phyloP scores from a whole-genome alignment of 2,329 filamentous ascomycete species.

The Aspergillus quadrilineatus region DNA sequence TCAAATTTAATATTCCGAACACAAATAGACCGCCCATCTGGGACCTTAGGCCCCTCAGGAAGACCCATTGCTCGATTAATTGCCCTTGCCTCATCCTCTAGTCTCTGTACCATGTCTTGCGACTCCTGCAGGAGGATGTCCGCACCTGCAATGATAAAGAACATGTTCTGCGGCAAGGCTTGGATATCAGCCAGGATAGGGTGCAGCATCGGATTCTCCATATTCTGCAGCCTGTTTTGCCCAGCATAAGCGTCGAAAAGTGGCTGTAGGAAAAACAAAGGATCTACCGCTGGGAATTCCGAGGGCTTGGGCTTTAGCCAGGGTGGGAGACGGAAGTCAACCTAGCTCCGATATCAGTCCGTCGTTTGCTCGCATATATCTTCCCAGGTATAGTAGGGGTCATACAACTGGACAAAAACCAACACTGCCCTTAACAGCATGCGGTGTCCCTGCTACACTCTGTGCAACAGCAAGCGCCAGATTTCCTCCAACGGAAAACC shows the following conservation, averaged over 20 bases:
- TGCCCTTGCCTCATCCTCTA: constrained; percentile 9
- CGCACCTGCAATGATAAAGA: constrained; percentile 10
- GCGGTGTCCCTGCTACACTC: constrained; percentile 21
- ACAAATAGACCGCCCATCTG: neutral
- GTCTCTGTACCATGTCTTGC: constrained; percentile 1
- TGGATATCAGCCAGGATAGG: constrained; percentile 12
- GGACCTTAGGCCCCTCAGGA: neutral
- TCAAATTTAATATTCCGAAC: neutral
- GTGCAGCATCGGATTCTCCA: constrained; percentile 8
- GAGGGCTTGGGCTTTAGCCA: constrained; percentile 42
- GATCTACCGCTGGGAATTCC: constrained; percentile 40
- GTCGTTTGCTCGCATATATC: neutral
- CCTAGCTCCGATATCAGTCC: constrained; percentile 11
- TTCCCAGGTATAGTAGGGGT: neutral
- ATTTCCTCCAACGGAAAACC: constrained; percentile 48
- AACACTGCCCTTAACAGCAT: constrained; percentile 39
- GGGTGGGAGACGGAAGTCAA: constrained; percentile 43
- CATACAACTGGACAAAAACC: constrained; percentile 41
- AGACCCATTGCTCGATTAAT: neutral
- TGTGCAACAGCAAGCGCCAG: constrained; percentile 40
- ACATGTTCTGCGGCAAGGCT: constrained; percentile 12
- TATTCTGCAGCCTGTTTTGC: constrained; percentile 11
- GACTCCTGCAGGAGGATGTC: constrained; percentile 15
- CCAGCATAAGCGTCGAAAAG: constrained; percentile 49
- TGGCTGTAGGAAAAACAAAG: constrained; percentile 39